Evolutionary conservation across 192 early-diverging fungal genomes (phyloP).

Genomic region (Jimgerdemannia flammicorona): DNA sequence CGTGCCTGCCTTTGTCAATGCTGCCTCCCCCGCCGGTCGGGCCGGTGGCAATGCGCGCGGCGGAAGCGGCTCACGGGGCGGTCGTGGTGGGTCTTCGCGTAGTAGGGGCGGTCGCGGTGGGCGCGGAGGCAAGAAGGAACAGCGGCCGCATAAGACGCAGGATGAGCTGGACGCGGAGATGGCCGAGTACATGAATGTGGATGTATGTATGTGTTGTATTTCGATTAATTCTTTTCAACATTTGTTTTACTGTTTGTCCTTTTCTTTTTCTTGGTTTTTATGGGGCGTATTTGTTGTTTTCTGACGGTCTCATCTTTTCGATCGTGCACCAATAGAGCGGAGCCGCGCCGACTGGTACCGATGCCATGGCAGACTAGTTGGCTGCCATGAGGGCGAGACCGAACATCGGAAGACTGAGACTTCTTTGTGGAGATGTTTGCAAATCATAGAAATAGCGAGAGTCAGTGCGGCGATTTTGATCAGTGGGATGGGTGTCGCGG

Average conservation of each 20-base stretch:
- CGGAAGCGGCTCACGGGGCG: neutral
- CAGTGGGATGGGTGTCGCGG: no score
- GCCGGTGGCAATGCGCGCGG: conserved; percentile 32
- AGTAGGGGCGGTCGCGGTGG: conserved; percentile 30
- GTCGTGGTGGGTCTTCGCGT: conserved; percentile 19
- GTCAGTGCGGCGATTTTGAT: no score
- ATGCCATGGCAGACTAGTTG: no score
- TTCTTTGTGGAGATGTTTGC: no score
- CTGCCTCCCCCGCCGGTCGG: conserved; percentile 11
- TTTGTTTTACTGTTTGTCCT: neutral
- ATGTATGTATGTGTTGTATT: conserved; percentile 8
- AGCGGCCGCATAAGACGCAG: conserved; percentile 34
- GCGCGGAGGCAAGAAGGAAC: conserved; percentile 18
- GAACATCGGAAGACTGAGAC: no score
- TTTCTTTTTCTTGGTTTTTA: neutral
- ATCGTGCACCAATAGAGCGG: no score
- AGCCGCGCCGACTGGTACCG: no score
- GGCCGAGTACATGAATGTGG: conserved; percentile 48
- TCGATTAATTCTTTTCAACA: no score
- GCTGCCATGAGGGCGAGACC: no score
- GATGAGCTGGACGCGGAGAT: conserved; percentile 47
- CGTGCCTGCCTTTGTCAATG: neutral
- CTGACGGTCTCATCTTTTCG: no score
- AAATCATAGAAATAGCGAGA: no score
- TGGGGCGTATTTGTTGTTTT: no score